Base-by-base conservation (phyloP, 2,329 filamentous ascomycete genomes). In the Dactylellina sp. region DNA sequence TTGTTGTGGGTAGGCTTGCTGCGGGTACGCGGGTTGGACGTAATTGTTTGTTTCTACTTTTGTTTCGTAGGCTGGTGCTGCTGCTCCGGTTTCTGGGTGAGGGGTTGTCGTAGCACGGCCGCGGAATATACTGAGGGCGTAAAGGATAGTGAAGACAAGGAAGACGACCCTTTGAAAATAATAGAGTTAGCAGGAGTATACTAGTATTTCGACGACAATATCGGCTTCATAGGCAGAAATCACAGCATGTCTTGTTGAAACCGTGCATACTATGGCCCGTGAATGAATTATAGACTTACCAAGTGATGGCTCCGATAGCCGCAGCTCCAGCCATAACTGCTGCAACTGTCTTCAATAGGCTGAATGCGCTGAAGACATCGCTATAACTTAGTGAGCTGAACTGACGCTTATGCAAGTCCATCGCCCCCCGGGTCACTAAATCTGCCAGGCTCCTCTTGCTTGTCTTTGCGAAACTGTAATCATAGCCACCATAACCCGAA, bases 281-380 rank as follows among this genome's bases (percentile, higher is more conserved):
- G n/a, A n/a, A 11, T 11, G 25, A 20, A 18, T 35, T 57, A 25
- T 7, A 20, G 22, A 53, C 71, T 28, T 63, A 75, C 71, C 71
- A 75, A 39, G 63, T 46, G 16, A 75, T 57, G 7, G 71, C 62
- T 22, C 71, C 71, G 28, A 75, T 42, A 16, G 25, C 57, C 16
- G 61, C 40, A 59, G 63, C 71, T n/a, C 60, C 71, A 64, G 71
- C 71, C 62, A 70, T 70, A 35, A 63, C 52, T 12, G 39, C 32
- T 1, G 46, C 49, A 18, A 49, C 57, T 0, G 42, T 75, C 50
- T 59, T 70, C 32, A 56, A 42, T n/a, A 7, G 46, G 61, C 4
- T 44, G 14, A 37, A 71, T 53, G 4, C 16, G 24, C 1, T 12
- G 39, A 9, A 44, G 22, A 37, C 39, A 44, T n/a, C 24, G 14